Evolutionary conservation across 257 asterid species (phyloP), one percentile per base, ranked within the genome.

Genomic region (Schizonepeta tenuifolia): DNA sequence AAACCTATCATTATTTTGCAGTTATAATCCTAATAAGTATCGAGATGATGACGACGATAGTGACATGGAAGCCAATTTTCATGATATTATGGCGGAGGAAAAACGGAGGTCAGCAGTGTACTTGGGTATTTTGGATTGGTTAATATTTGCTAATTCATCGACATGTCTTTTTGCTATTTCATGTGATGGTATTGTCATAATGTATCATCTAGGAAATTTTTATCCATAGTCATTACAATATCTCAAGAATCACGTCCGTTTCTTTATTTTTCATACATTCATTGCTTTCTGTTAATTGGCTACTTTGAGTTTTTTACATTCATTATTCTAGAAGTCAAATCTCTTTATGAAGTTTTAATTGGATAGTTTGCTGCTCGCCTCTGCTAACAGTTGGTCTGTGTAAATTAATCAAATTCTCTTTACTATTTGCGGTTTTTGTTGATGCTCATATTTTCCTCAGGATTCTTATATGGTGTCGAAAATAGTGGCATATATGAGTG

Each of bases 61-160:
- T 70, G 86, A 91, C 81, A 91, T 94, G 99, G 96, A 85, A 78
- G 97, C 96, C 55, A 77, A 74, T 79, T 94, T 87, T 77, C 86
- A 88, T 18, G 87, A 86, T 64, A 88, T 94, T 17, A 18, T 67
- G 85, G 71, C 38, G 83, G 99, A 94, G 79, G 98, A 94, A 82
- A 76, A 65, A 44, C 82, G 71, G 56, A 94, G 99, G 98, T 94
- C 28, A 83, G 90, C 28, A 83, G 90, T 82, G 44, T 5, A 60
- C 38, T 40, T 54, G 21, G 17, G 40, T 57, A 14, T 60, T 60
- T 26, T 22, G 28, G 53, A 69, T 62, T 5, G 17, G 24, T 15
- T 58, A 11, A 43, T 44, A 31, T 53, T 6, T 58, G 35, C 14
- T 41, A 24, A 2, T 24, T 24, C 26, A 33, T 15, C 22, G 24